phyloP scores from a whole-genome alignment of 2,329 filamentous ascomycete genomes.

The Claviceps capensis region DNA sequence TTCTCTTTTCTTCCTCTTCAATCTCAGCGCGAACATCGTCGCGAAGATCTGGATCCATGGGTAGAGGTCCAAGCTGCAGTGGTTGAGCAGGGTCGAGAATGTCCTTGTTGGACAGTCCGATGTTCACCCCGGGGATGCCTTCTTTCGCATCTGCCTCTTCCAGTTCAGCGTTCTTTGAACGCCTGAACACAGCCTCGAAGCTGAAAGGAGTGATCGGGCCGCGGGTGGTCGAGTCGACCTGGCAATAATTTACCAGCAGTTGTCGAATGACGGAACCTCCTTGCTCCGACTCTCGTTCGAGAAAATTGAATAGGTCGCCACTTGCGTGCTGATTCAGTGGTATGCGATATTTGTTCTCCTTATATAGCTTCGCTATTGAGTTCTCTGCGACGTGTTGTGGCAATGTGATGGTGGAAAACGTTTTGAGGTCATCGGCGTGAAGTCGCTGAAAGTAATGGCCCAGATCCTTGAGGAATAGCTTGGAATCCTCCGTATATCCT shows the following conservation, averaged over 20 bases:
- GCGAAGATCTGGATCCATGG: constrained; percentile 70
- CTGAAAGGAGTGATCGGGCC: constrained; percentile 52
- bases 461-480: constrained; percentile 58
- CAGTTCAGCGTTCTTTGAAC: constrained; percentile 45
- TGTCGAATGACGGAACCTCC: constrained; percentile 68
- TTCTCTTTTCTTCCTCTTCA: constrained; percentile 67
- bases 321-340: constrained; percentile 79
- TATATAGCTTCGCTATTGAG: constrained; percentile 65
- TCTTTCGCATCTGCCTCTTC: constrained; percentile 51
- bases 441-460: constrained; percentile 58
- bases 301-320: constrained; percentile 69
- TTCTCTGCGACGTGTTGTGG: constrained; percentile 70
- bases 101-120: constrained; percentile 47
- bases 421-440: constrained; percentile 68
- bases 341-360: constrained; percentile 75
- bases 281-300: constrained; percentile 74
- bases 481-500: constrained; percentile 57
- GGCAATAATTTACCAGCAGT: constrained; percentile 50
- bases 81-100: constrained; percentile 40
- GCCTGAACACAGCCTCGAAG: constrained; percentile 45
- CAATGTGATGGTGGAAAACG: constrained; percentile 58
- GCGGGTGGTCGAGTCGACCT: constrained; percentile 42
- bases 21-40: constrained; percentile 80
- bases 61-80: constrained; percentile 67
- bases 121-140: constrained; percentile 49